Evolutionary conservation across 495 filamentous ascomycete genomes (phyloP).

Genomic region (Xylaria acuta): DNA sequence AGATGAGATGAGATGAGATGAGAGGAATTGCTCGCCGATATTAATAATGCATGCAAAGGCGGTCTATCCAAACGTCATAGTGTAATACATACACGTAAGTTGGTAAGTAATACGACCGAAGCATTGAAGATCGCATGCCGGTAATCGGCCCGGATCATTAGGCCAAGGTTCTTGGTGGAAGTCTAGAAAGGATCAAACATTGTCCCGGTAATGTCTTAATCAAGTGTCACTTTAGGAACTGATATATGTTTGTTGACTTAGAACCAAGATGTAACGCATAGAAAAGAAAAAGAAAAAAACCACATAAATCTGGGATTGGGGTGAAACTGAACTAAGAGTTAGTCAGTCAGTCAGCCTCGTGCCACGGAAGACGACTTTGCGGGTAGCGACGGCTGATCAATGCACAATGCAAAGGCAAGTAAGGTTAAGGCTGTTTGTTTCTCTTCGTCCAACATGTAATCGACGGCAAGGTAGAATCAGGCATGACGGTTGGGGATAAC

Average conservation of each 20-base stretch:
- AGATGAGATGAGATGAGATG: too few relatives aligned
- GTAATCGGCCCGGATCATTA: neutral
- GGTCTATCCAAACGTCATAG: neutral
- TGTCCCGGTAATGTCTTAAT: too few relatives aligned
- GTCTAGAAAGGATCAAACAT: neutral
- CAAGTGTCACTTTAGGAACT: neutral
- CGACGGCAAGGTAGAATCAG: neutral
- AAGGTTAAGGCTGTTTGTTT: neutral
- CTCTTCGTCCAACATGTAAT: neutral
- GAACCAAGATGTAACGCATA: neutral
- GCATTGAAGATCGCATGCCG: neutral
- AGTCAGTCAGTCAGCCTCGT: neutral
- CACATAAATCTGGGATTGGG: neutral
- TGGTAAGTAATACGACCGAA: too few relatives aligned
- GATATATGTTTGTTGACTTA: neutral
- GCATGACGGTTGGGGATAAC: neutral
- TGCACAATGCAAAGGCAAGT: neutral
- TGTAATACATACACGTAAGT: too few relatives aligned
- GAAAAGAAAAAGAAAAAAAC: neutral
- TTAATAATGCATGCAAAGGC: neutral
- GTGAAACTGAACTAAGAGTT: neutral
- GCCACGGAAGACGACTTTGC: neutral
- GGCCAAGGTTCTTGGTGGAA: neutral
- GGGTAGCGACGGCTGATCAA: neutral
- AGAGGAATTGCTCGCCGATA: too few relatives aligned